Percentiles rank a stretch among this genome's conserved stretches.
phyloP scores from a whole-genome alignment of 176 grass and related monocot species.

The Aegilops speltoides region DNA sequence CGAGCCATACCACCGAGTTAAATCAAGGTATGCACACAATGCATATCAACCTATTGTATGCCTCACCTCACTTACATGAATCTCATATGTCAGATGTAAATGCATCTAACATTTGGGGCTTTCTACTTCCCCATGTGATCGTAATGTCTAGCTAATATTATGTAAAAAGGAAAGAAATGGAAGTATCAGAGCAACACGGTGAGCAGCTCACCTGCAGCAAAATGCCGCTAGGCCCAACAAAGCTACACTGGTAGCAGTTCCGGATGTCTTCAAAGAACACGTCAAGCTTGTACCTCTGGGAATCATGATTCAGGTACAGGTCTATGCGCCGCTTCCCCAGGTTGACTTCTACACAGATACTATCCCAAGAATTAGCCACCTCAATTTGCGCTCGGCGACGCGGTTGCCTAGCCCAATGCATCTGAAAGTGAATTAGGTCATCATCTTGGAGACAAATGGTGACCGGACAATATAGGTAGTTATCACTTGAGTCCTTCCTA shows the following conservation, averaged over 20 bases:
- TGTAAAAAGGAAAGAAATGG: no score
- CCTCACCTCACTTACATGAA: no score
- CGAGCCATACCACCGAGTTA: no score
- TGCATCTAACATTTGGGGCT: not conserved
- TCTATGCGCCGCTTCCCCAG: constrained; percentile 59
- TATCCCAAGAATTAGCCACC: constrained; percentile 49
- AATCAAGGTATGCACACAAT: no score
- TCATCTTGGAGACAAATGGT: no score
- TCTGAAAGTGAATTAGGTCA: no score
- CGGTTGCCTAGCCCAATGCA: constrained; percentile 2
- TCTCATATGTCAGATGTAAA: not conserved
- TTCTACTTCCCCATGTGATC: not conserved
- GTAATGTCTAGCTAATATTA: no score
- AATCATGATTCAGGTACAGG: constrained; percentile 56
- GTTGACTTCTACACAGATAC: constrained; percentile 71
- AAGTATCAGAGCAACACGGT: no score
- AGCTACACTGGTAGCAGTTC: constrained; percentile 47
- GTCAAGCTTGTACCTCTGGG: constrained; percentile 62
- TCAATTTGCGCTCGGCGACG: constrained; percentile 41
- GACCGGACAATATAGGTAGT: no score
- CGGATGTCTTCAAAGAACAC: constrained; percentile 65
- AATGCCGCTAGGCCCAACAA: constrained; percentile 46
- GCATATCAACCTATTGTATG: no score
- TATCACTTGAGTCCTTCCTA: no score
- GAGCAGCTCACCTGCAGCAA: constrained; percentile 68